A percentile compares a stretch with the other conserved stretches of the same genome.
Evolutionary conservation across 257 asterid genomes (phyloP).

Genomic region (Perilla frutescens): DNA sequence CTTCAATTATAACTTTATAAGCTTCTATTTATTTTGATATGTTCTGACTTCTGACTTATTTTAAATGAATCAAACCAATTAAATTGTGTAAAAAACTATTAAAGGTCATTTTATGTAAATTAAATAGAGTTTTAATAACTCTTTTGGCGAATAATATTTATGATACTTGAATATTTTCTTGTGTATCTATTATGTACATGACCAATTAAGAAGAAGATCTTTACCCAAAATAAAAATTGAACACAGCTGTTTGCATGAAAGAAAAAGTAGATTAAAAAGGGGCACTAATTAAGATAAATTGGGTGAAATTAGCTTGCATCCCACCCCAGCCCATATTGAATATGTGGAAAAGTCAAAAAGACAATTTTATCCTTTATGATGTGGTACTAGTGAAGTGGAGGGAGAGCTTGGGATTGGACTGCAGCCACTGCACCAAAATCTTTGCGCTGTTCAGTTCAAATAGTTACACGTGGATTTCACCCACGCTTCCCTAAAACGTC

Average conservation of each 20-base stretch:
- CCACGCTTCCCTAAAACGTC: slow-evolving; percentile 16
- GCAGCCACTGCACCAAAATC: slow-evolving; percentile 43
- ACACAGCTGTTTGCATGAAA: slow-evolving; percentile 45
- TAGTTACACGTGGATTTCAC: slow-evolving; percentile 42
- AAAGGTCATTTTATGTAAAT: too few species aligned
- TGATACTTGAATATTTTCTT: too few species aligned
- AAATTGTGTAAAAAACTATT: too few species aligned
- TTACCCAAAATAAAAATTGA: neutral
- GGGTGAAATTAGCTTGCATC: slow-evolving; percentile 53
- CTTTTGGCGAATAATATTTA: too few species aligned
- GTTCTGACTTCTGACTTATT: too few species aligned
- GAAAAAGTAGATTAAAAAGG: slow-evolving; percentile 18
- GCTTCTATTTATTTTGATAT: too few species aligned
- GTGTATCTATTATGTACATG: too few species aligned
- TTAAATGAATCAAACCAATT: too few species aligned
- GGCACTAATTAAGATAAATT: slow-evolving; percentile 41
- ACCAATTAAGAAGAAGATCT: too few species aligned
- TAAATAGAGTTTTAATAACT: too few species aligned
- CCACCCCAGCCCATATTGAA: slow-evolving; percentile 36
- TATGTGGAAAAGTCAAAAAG: slow-evolving; percentile 40
- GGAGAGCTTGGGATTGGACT: slow-evolving; percentile 34
- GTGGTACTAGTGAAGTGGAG: neutral
- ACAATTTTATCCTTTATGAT: slow-evolving; percentile 36
- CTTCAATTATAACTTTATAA: too few species aligned
- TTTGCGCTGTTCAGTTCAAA: slow-evolving; percentile 35